Conservation (phyloP, 441 rosid genomes). For the Metrosideros polymorpha region DNA sequence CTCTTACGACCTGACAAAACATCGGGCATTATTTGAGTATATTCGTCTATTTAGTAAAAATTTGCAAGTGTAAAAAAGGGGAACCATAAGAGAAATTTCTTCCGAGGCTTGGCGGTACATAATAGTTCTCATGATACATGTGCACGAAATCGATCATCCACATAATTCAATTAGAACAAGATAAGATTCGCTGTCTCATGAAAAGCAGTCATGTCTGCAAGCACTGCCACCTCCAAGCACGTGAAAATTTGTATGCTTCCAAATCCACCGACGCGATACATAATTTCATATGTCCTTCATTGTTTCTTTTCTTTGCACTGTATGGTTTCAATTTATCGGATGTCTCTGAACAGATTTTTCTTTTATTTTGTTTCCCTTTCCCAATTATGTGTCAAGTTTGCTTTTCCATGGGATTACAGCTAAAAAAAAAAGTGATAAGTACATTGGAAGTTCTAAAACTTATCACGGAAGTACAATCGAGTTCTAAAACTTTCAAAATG, state of each 20-base stretch:
- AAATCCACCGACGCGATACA: background rate
- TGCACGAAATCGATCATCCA: background rate
- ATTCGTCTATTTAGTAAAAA: background rate
- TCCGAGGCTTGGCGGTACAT: background rate
- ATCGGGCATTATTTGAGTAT: background rate
- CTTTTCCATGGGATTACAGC: background rate
- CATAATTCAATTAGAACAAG: background rate
- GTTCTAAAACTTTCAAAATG: too few species aligned
- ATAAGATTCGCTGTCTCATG: background rate
- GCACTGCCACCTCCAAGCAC: background rate
- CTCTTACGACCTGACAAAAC: background rate
- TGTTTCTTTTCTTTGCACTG: background rate
- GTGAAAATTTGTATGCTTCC: background rate
- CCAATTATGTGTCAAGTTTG: background rate
- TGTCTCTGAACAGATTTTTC: too few species aligned
- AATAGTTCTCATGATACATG: background rate
- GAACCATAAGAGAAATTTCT: background rate
- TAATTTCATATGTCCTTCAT: background rate
- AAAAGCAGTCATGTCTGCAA: background rate
- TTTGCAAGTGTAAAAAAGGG: background rate
- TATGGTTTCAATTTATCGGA: background rate
- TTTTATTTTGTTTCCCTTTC: background rate
- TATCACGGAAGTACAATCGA: too few species aligned
- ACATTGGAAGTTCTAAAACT: too few species aligned
- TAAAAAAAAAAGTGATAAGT: accelerated